phyloP scores from a whole-genome alignment of 768 basidiomycete genomes.

The Lactarius sanguifluus region DNA sequence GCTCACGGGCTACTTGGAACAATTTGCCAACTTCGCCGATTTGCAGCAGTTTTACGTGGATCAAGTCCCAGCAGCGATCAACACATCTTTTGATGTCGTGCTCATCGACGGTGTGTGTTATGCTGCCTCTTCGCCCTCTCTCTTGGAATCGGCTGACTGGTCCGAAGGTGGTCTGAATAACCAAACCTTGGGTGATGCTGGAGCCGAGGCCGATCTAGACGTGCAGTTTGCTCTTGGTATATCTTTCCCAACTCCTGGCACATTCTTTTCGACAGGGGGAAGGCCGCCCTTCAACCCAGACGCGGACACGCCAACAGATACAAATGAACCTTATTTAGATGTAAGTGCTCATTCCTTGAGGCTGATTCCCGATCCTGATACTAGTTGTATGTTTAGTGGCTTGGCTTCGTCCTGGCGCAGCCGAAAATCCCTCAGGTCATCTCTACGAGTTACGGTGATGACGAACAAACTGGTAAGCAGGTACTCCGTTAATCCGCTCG shows the following conservation, averaged over 20 bases:
- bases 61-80: constrained; percentile 36
- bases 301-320: constrained; percentile 39
- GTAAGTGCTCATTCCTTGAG: constrained; percentile 34
- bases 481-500: constrained; percentile 27
- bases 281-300: constrained; percentile 59
- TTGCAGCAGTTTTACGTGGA: constrained; percentile 37
- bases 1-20: constrained; percentile 39
- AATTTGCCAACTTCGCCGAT: constrained; percentile 37
- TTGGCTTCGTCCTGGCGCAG: constrained; percentile 55
- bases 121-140: not conserved
- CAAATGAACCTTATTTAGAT: constrained; percentile 51
- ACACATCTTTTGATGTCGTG: constrained; percentile 50
- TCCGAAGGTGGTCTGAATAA: constrained; percentile 53
- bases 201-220: constrained; percentile 66
- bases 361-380: not conserved
- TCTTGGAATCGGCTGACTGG: not conserved
- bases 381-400: constrained; percentile 48
- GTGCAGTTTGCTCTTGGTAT: constrained; percentile 67
- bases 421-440: constrained; percentile 54
- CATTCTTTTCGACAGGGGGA: constrained; percentile 64
- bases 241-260: constrained; percentile 57
- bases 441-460: constrained; percentile 72
- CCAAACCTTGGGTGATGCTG: constrained; percentile 52
- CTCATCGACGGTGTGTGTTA: constrained; percentile 54
- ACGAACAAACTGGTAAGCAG: constrained; percentile 60